Evolutionary conservation across 2,329 filamentous ascomycete species (phyloP), one percentile per base, ranked within the genome.

Genomic region (Lachnellula cervina): DNA sequence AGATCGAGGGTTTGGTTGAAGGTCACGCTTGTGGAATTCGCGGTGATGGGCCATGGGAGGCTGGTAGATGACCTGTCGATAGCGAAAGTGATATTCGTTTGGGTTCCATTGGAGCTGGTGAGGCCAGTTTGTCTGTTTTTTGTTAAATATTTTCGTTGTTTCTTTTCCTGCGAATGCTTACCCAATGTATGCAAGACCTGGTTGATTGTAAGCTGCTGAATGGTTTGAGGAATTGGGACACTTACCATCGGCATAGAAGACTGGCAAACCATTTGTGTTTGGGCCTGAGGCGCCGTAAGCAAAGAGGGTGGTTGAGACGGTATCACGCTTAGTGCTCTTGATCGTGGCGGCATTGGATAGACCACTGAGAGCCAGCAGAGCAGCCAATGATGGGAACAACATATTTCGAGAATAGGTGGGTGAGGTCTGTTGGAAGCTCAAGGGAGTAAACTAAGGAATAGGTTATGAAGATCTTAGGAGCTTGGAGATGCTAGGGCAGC

Each of bases 211-310:
- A 49, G 21, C 21, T 38, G 40, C 14, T 25, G 2, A 17, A n/a
- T 13, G 23, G 28, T 45, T 11, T 40, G 4, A 6, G 43, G n/a
- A 11, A 38, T 17, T 44, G n/a, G n/a, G 14, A 45, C 28, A 55
- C 66, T 60, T 53, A 71, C 71, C 69, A 59, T 71, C 68, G 14
- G 64, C 66, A 52, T 70, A 70, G 57, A 69, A 70, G 43, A 72
- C 46, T 17, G 60, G 58, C 4, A 68, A 58, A 13, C 70, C 70
- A 21, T 63, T 67, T 7, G 66, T 58, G 14, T 59, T 51, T 1
- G 42, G 61, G 21, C 3, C 5, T 1, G 42, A 62, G n/a, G n/a
- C n/a, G 13, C 68, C 66, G 55, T 72, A 71, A 11, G 63, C 68
- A 56, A 68, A 72, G 13, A 72, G 61, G 25, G 51, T 59, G 14